Percentiles rank a stretch among this genome's conserved stretches.
Conservation (phyloP, 2,329 filamentous ascomycete genomes). For the Coniochaeta sp. region DNA sequence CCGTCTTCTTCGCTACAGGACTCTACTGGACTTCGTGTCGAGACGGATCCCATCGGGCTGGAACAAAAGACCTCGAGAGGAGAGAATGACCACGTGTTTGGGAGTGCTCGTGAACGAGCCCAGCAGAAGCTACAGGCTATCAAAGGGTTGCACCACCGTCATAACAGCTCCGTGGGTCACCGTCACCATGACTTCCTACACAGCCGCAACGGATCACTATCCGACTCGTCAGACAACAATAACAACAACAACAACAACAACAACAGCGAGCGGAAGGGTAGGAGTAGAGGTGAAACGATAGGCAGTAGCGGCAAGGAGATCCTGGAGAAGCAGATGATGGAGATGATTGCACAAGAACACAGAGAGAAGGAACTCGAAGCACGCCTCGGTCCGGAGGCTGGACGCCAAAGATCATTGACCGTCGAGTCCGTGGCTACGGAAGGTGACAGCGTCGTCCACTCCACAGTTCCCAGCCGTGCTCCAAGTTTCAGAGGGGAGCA, state of each 20-base stretch:
- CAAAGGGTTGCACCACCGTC: conserved; percentile 46
- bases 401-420: not conserved
- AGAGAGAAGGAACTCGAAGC: conserved; percentile 29
- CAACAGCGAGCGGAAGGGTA: conserved; percentile 37
- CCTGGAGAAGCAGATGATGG: conserved; percentile 54
- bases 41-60: conserved; percentile 9
- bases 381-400: conserved; percentile 11
- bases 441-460: conserved; percentile 10
- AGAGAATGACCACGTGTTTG: conserved; percentile 37
- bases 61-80: conserved; percentile 17
- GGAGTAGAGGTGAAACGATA: conserved; percentile 36
- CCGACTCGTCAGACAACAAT: conserved; percentile 55
- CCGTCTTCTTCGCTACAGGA: not conserved
- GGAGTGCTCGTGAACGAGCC: conserved; percentile 49
- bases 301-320: conserved; percentile 43
- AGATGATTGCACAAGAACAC: conserved; percentile 49
- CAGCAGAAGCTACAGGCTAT: conserved; percentile 53
- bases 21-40: conserved; percentile 15
- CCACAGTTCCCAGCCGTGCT: conserved; percentile 20
- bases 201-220: conserved; percentile 45
- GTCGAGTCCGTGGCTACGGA: conserved; percentile 15
- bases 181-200: conserved; percentile 46
- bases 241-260: too few species aligned
- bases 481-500: conserved; percentile 23
- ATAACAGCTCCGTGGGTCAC: conserved; percentile 39